Base-by-base conservation (phyloP, 2,329 filamentous ascomycete genomes). In the Ascochyta rabiei region DNA sequence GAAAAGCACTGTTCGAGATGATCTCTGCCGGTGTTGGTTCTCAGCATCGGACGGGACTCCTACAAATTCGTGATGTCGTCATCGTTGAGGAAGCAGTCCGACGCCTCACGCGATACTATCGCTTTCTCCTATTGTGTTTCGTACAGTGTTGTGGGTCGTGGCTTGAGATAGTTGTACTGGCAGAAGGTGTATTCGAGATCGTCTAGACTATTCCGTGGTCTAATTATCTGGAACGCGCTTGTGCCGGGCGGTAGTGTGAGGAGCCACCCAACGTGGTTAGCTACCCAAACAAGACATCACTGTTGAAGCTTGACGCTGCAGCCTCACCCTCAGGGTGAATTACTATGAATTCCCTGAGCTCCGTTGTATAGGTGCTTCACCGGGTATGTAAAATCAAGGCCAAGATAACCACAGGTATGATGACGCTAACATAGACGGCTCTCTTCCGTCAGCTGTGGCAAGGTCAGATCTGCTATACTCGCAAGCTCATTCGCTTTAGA, bases 91-190 rank as follows among this genome's bases (percentile, higher is more conserved):
- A 33, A 2, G n/a, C 44, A 42, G 44, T 19, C 6, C 4, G 13
- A 18, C 44, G 15, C 26, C 44, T 23, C 26, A n/a, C 21, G 30
- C 33, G 15, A n/a, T 9, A n/a, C 15, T 16, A 33, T 21, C 19
- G 33, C 39, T 30, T 39, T 5, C 38, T 23, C 23, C 16, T 48
- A 28, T 34, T 23, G 9, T 4, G n/a, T 42, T 37, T 38, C 21
- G 43, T 19, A 33, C 45, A 48, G 26, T 34, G 18, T 23, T 33
- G 33, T 48, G 31, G 38, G n/a, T 48, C 39, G 34, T 48, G 51
- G 40, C 44, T 54, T 38, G 21, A 44, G 19, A 40, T 28, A 23
- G 1, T 15, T 26, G 26, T 40, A 28, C 6, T 24, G 34, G 39
- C 43, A 43, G 16, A 37, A 47, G 24, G 41, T 46, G 21, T 26